Base-by-base conservation (phyloP, 208 protist species). In the Trypanosoma avium region DNA sequence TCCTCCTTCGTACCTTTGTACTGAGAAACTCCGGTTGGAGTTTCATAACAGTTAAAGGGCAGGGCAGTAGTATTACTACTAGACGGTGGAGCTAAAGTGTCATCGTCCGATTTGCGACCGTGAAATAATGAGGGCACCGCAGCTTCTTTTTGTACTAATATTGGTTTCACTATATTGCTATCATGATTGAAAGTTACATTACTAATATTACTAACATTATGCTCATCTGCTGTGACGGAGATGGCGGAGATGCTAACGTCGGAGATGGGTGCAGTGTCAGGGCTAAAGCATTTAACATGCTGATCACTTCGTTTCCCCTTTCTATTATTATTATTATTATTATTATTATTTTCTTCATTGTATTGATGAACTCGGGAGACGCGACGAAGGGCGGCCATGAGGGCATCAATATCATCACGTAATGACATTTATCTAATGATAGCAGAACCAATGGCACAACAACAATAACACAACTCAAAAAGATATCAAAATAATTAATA, bases 191-290 rank as follows among this genome's bases (percentile, higher is more conserved):
- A n/a, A n/a, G n/a, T n/a, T n/a, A n/a, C n/a, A n/a, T n/a, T n/a
- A n/a, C n/a, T n/a, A n/a, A n/a, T 42, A 55, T 62, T 54, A 29
- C 38, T 32, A 8, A 26, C 9, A 6, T 54, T 46, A 17, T 48
- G 42, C 19, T 62, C 65, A 27, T 71, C 65, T 6, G 35, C 36
- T 12, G 48, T 26, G 22, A 52, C 22, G 29, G 56, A 64, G 9
- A 71, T 61, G n/a, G 65, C 55, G 26, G 65, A 71, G 27, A 71
- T 71, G 48, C 40, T 52, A 17, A 55, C 65, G 33, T 71, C 65
- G 4, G 38, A 57, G 4, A 43, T 0, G n/a, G 8, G 22, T 0
- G 48, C 21, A 5, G 15, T 2, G 4, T 48, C 17, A 9, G 6
- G 35, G 24, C 12, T 26, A 19, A 7, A 1, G 12, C 35, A n/a